phyloP scores from a whole-genome alignment of 768 basidiomycete species.

The Leccinellum rugosiceps region DNA sequence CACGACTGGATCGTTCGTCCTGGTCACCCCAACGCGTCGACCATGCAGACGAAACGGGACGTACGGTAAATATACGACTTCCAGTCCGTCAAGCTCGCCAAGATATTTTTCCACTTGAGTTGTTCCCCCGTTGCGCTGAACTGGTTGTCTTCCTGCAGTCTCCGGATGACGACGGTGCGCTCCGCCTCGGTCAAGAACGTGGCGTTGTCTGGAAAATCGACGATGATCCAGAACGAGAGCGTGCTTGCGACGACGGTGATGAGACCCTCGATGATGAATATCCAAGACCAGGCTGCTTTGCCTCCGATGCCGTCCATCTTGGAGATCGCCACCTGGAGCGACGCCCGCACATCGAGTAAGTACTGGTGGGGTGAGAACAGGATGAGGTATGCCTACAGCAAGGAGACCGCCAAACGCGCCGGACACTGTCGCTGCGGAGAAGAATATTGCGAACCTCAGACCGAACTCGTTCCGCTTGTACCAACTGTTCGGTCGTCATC shows the following conservation, averaged over 20 bases:
- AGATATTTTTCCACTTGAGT: conserved; percentile 56
- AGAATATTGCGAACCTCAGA: conserved; percentile 61
- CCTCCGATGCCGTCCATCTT: conserved; percentile 71
- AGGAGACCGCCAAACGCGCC: conserved; percentile 82
- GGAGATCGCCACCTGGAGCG: conserved; percentile 51
- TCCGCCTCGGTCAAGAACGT: conserved; percentile 73
- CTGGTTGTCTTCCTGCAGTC: conserved; percentile 65
- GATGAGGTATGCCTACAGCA: conserved; percentile 41
- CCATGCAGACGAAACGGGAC: neutral
- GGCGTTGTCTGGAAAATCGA: conserved; percentile 82
- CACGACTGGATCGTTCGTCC: conserved; percentile 40
- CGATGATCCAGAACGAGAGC: conserved; percentile 71
- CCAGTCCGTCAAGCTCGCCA: conserved; percentile 61
- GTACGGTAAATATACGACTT: conserved; percentile 56
- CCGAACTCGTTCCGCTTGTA: conserved; percentile 75
- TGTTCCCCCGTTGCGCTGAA: conserved; percentile 72
- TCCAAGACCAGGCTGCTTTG: conserved; percentile 67
- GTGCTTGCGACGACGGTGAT: conserved; percentile 63
- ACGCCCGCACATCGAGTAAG: neutral
- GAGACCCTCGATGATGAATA: conserved; percentile 74
- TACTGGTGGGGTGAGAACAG: neutral
- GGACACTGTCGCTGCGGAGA: conserved; percentile 73
- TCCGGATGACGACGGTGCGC: conserved; percentile 59
- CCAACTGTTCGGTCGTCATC: conserved; percentile 37
- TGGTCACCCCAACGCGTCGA: neutral